phyloP scores from a whole-genome alignment of 2,329 filamentous ascomycete species.

The Pestalotiopsis sp. region DNA sequence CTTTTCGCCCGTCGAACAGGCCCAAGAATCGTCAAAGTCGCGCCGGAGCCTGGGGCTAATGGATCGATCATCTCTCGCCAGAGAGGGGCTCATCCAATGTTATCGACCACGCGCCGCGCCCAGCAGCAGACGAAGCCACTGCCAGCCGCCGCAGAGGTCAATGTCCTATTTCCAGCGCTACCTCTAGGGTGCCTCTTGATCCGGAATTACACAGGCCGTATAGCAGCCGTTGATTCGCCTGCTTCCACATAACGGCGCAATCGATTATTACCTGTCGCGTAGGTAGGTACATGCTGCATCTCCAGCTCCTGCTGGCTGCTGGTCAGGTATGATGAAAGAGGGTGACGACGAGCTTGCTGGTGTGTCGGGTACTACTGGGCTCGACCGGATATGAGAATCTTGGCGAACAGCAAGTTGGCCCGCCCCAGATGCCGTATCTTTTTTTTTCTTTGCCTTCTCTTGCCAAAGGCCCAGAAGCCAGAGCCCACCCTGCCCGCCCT shows the following conservation, averaged over 20 bases:
- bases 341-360: neutral
- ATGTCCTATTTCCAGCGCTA: neutral
- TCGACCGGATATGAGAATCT: slow-evolving; percentile 2
- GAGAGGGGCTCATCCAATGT: neutral
- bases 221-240: neutral
- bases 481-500: neutral
- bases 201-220: neutral
- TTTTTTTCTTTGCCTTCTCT: neutral
- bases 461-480: neutral
- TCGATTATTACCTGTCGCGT: neutral
- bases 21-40: neutral
- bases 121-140: neutral
- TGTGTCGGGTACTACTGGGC: neutral
- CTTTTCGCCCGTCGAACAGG: neutral
- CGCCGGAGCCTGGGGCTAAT: neutral
- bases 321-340: neutral
- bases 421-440: neutral
- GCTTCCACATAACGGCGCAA: neutral
- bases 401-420: neutral
- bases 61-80: neutral
- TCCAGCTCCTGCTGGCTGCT: neutral
- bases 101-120: neutral
- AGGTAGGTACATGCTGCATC: neutral
- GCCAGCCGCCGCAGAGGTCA: neutral
- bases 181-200: neutral